These are phyloP conservation scores for Toxoplasma gondii DNA, from an alignment of 169 alveolate genomes.

Conservation along the genomic window DNA sequence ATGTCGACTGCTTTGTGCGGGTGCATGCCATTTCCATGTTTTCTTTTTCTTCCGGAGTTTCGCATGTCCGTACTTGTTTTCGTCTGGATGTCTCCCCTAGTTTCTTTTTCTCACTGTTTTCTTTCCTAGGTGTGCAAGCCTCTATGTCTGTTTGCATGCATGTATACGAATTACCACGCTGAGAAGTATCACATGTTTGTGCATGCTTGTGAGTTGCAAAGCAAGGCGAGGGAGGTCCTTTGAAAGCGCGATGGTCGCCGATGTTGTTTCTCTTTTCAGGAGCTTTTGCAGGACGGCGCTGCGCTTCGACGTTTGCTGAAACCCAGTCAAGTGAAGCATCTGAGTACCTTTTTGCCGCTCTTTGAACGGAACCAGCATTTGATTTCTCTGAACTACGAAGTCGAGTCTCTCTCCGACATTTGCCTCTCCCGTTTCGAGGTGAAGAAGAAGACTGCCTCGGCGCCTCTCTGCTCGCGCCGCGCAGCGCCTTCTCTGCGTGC, in stretches of 20 bases:
- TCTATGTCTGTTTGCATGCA: not conserved
- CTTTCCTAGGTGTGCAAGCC: not conserved
- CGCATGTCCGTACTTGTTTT: too few relatives aligned
- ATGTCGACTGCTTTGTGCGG: too few relatives aligned
- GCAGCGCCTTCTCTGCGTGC: not conserved
- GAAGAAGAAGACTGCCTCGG: conserved; percentile 8
- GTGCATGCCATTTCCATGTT: too few relatives aligned
- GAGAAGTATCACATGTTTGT: not conserved
- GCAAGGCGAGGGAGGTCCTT: not conserved
- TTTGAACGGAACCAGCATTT: conserved; percentile 20
- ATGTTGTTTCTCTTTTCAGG: not conserved
- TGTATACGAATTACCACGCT: not conserved
- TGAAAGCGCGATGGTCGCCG: not conserved
- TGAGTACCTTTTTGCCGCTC: not conserved
- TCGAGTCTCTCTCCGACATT: not conserved
- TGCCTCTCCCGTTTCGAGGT: not conserved
- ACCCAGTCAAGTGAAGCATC: not conserved
- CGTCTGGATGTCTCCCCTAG: too few relatives aligned
- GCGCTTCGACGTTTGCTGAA: not conserved
- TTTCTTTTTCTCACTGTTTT: too few relatives aligned
- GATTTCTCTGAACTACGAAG: not conserved
- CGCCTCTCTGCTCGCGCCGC: not conserved
- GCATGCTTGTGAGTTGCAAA: not conserved
- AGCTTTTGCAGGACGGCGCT: not conserved
- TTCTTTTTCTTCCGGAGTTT: too few relatives aligned